Evolutionary conservation across 2,329 filamentous ascomycete species (phyloP).

Genomic region (Fusarium sp.): DNA sequence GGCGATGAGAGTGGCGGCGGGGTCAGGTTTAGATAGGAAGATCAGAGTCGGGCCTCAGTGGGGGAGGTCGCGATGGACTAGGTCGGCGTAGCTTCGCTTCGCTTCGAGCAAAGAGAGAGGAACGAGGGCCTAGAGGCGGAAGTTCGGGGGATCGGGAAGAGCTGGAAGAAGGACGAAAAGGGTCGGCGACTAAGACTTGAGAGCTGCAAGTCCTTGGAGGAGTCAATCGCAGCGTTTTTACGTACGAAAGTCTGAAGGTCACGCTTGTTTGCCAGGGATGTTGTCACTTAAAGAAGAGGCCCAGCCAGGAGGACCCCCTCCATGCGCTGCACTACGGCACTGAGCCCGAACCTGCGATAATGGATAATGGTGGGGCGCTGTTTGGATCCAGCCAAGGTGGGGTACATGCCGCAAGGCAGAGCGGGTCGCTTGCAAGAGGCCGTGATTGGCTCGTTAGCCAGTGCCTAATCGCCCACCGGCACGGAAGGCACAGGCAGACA

Average conservation of each 20-base stretch:
- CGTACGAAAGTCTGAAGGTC: constrained; percentile 18
- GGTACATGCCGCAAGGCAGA: constrained; percentile 23
- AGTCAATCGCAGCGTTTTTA: constrained; percentile 10
- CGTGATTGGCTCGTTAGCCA: constrained; percentile 29
- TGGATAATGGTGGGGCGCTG: constrained; percentile 31
- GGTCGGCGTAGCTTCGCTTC: constrained; percentile 17
- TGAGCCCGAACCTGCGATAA: constrained; percentile 28
- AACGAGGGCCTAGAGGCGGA: background rate
- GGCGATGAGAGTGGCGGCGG: constrained; percentile 41
- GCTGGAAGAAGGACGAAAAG: background rate
- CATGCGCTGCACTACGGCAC: constrained; percentile 13
- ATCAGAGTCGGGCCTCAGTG: constrained; percentile 27
- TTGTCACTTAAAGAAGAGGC: constrained; percentile 31
- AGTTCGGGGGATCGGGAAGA: background rate
- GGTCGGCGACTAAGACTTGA: background rate
- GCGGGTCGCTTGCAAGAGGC: background rate
- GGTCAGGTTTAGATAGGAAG: constrained; percentile 31
- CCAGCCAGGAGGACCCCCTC: constrained; percentile 1
- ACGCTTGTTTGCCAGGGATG: constrained; percentile 28
- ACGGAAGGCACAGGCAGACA: constrained; percentile 4
- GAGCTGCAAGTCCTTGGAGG: constrained; percentile 2
- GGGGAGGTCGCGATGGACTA: constrained; percentile 31
- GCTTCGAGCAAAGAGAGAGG: background rate
- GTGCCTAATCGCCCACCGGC: constrained; percentile 31
- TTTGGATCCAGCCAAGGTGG: constrained; percentile 34